These are phyloP conservation scores for Hymenochaete sp. DNA, from an alignment of 1,284 basidiomycete species.

Conservation along the genomic window DNA sequence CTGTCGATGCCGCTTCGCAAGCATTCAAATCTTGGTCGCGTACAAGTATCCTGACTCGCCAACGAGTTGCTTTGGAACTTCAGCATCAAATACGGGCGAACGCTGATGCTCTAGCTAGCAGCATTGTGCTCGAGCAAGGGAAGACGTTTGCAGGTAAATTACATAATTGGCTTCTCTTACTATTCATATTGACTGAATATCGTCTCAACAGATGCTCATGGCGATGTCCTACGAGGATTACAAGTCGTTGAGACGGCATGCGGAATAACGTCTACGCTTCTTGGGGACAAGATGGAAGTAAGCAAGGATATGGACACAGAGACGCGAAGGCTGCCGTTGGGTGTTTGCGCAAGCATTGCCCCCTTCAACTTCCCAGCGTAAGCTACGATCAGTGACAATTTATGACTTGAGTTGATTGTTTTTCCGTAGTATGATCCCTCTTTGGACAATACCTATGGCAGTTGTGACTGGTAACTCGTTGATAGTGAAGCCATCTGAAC, in stretches of 20 bases:
- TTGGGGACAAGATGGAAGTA: constrained; percentile 91
- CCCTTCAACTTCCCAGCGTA: constrained; percentile 94
- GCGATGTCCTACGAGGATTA: constrained; percentile 88
- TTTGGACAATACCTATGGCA: constrained; percentile 91
- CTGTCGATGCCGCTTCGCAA: constrained; percentile 79
- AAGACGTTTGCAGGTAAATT: constrained; percentile 70
- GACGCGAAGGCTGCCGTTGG: constrained; percentile 68
- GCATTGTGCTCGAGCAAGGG: constrained; percentile 84
- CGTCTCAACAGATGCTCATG: constrained; percentile 69
- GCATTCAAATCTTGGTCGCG: constrained; percentile 89
- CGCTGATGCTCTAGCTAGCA: constrained; percentile 64
- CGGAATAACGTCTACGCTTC: constrained; percentile 73
- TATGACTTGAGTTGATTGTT: background rate
- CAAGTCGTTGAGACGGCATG: constrained; percentile 91
- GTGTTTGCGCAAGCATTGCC: constrained; percentile 77
- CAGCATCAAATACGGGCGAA: constrained; percentile 75
- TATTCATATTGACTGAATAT: constrained; percentile 24
- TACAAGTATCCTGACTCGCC: constrained; percentile 79
- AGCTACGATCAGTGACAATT: constrained; percentile 25
- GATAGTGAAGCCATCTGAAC: constrained; percentile 91
- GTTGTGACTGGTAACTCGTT: constrained; percentile 91
- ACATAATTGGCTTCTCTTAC: background rate
- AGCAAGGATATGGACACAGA: constrained; percentile 98
- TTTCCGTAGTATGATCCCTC: constrained; percentile 78
- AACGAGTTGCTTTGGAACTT: constrained; percentile 82